phyloP scores from a whole-genome alignment of 805 yeast species.

The Candida boidinii region DNA sequence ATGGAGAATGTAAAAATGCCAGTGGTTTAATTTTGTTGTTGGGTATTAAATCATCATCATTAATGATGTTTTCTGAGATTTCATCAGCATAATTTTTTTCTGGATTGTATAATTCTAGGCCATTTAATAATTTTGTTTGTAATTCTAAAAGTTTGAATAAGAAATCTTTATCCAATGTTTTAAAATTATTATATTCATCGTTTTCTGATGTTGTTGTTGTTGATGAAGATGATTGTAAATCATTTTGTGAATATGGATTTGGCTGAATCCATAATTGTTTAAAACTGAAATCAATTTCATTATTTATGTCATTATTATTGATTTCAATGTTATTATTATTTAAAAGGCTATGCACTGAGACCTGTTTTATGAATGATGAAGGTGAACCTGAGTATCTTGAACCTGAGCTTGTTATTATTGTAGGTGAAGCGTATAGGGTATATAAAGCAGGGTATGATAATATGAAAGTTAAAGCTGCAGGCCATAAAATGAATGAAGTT shows the following conservation, averaged over 20 bases:
- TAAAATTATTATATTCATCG: constrained; percentile 2
- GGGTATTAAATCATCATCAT: constrained; percentile 3
- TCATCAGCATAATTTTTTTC: constrained; percentile 5
- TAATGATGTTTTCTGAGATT: too few relatives aligned
- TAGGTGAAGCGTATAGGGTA: constrained; percentile 22
- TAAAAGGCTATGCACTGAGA: neutral
- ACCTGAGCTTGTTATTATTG: constrained; percentile 1
- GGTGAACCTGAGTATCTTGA: too few relatives aligned
- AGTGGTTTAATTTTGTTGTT: constrained; percentile 2
- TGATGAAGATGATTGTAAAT: too few relatives aligned
- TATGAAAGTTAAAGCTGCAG: constrained; percentile 36
- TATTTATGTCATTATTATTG: constrained; percentile 6
- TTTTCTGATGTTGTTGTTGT: too few relatives aligned
- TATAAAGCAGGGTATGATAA: constrained; percentile 42
- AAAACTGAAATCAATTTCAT: constrained; percentile 13
- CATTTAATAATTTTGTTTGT: constrained; percentile 24
- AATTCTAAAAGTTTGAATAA: constrained; percentile 25
- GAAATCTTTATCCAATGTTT: constrained; percentile 28
- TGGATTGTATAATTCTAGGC: constrained; percentile 7
- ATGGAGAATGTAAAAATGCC: constrained; percentile 29
- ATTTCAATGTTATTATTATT: constrained; percentile 5
- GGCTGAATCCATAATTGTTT: constrained; percentile 28
- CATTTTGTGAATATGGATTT: constrained; percentile 10
- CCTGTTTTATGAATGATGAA: constrained; percentile 4
- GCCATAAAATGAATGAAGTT: constrained; percentile 36